Evolutionary conservation across 257 asterid species (phyloP).

Genomic region (Misopates orontium): DNA sequence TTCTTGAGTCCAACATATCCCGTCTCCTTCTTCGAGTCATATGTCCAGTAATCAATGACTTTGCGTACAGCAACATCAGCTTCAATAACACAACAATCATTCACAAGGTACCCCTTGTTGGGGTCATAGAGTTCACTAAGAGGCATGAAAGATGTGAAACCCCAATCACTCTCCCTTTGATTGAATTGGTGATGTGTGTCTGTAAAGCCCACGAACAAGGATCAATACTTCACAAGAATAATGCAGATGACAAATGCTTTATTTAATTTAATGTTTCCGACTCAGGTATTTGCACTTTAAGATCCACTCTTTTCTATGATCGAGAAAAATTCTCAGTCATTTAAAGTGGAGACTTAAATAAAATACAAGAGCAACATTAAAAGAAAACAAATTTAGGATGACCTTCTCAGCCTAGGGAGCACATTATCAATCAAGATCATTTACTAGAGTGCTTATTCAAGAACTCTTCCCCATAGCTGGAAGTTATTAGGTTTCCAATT

Average conservation of each 20-base stretch:
- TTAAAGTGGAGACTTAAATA: too few relatives aligned
- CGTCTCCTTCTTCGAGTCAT: constrained; percentile 97
- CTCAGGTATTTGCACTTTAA: too few relatives aligned
- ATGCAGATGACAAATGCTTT: constrained; percentile 6
- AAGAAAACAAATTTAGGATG: too few relatives aligned
- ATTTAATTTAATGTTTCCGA: not conserved
- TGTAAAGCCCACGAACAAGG: constrained; percentile 40
- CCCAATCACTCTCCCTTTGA: constrained; percentile 99
- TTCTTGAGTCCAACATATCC: constrained; percentile 98
- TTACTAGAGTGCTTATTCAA: too few relatives aligned
- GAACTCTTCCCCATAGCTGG: too few relatives aligned
- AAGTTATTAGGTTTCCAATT: too few relatives aligned
- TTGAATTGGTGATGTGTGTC: constrained; percentile 98
- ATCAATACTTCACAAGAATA: constrained; percentile 11
- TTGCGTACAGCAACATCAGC: constrained; percentile 98
- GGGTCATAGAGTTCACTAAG: constrained; percentile 93
- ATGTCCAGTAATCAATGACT: constrained; percentile 32
- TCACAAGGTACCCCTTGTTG: constrained; percentile 79
- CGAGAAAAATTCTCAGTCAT: too few relatives aligned
- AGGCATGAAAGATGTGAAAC: constrained; percentile 98
- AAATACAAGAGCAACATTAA: too few relatives aligned
- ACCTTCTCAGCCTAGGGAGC: too few relatives aligned
- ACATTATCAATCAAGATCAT: too few relatives aligned
- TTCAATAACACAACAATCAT: constrained; percentile 78
- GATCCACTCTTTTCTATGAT: too few relatives aligned